Evolutionary conservation across 2,329 filamentous ascomycete genomes (phyloP).

Genomic region (Microsporum canis): DNA sequence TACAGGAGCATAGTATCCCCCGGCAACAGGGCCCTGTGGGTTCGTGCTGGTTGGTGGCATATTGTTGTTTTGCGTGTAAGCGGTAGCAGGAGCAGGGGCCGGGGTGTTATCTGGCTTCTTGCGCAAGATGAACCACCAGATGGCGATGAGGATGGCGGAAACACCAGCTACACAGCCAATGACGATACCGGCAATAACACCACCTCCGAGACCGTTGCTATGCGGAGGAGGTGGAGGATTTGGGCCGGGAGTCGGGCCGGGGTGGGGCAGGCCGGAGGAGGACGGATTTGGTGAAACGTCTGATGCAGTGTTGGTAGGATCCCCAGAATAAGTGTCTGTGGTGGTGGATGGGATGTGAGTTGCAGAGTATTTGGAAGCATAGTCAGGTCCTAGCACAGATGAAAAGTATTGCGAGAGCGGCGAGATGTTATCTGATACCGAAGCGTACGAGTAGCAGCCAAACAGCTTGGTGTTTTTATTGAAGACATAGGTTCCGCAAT

Average conservation of each 20-base stretch:
- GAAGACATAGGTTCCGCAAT: slow-evolving; percentile 15
- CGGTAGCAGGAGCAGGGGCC: background rate
- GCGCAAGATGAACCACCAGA: slow-evolving; percentile 12
- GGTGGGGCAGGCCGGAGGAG: background rate
- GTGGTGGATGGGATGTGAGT: background rate
- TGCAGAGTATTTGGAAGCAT: slow-evolving; percentile 1
- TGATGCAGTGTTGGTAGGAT: background rate
- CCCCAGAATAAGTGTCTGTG: background rate
- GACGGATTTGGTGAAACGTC: background rate
- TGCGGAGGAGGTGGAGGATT: background rate
- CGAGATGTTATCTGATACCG: slow-evolving; percentile 10
- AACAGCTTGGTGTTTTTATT: slow-evolving; percentile 9
- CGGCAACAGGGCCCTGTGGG: slow-evolving; percentile 3
- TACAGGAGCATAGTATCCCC: slow-evolving; percentile 12
- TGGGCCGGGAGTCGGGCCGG: background rate
- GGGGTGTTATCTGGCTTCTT: slow-evolving; percentile 8
- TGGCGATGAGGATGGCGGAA: slow-evolving; percentile 8
- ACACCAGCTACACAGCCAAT: slow-evolving; percentile 12
- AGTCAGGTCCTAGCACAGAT: slow-evolving; percentile 13
- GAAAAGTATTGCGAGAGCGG: slow-evolving; percentile 14
- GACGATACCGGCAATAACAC: slow-evolving; percentile 15
- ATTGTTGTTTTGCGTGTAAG: background rate
- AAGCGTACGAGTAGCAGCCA: slow-evolving; percentile 11
- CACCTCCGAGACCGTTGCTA: slow-evolving; percentile 7
- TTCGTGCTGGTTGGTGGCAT: background rate